phyloP scores from a whole-genome alignment of 2,329 filamentous ascomycete genomes.

The Cryoendolithus antarcticus region DNA sequence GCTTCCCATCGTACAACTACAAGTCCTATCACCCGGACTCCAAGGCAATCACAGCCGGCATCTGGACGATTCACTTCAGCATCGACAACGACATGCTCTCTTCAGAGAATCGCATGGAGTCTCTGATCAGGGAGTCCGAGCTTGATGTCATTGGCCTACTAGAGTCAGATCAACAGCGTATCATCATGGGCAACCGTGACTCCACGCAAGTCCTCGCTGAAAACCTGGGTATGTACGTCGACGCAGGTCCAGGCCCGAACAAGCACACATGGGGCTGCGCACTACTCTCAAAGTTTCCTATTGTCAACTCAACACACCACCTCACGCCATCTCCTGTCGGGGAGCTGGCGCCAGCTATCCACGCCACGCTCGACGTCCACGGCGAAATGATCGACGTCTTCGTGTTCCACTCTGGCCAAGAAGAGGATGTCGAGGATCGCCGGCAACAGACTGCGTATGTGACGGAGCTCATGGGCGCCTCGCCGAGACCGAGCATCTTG shows the following conservation, averaged over 20 bases:
- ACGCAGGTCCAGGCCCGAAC: constrained; percentile 93
- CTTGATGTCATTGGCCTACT: constrained; percentile 93
- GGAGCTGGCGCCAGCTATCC: constrained; percentile 88
- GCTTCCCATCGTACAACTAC: constrained; percentile 89
- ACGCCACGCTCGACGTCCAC: constrained; percentile 91
- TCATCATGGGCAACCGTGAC: constrained; percentile 99
- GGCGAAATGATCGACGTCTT: constrained; percentile 84
- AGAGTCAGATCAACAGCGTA: constrained; percentile 85
- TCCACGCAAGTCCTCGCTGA: constrained; percentile 90
- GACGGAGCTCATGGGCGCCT: constrained; percentile 73
- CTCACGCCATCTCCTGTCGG: constrained; percentile 86
- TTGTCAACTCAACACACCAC: constrained; percentile 92
- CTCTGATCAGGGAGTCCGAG: constrained; percentile 61
- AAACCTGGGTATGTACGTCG: constrained; percentile 96
- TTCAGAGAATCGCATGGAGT: constrained; percentile 82
- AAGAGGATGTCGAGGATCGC: constrained; percentile 88
- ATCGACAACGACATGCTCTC: constrained; percentile 99
- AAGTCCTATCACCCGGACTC: constrained; percentile 77
- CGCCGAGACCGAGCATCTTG: constrained; percentile 67
- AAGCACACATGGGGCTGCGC: constrained; percentile 97
- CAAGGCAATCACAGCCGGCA: constrained; percentile 81
- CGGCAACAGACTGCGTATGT: constrained; percentile 79
- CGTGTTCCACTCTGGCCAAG: constrained; percentile 97
- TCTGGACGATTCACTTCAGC: constrained; percentile 98
- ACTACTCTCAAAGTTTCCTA: constrained; percentile 91